A percentile compares a stretch with the other conserved stretches of the same genome.
These are phyloP conservation scores for Phytophthora sp. DNA, from an alignment of 352 stramenopile genomes.

Conservation along the genomic window DNA sequence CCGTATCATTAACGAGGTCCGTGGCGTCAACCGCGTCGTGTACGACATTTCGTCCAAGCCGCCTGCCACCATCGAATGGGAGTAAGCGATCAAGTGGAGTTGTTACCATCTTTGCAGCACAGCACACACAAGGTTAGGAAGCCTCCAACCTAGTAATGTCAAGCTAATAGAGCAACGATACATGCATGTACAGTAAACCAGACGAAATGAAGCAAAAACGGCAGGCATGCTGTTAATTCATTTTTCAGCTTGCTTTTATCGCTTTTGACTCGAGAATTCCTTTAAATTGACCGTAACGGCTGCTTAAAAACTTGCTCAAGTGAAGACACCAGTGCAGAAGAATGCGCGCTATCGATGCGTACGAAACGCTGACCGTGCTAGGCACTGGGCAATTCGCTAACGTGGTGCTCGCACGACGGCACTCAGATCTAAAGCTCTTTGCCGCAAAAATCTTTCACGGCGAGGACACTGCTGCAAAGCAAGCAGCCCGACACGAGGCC, in stretches of 20 bases:
- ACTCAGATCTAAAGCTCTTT: conserved; percentile 45
- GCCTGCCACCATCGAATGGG: conserved; percentile 99
- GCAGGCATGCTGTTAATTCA: conserved; percentile 23
- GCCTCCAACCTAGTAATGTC: too few species aligned
- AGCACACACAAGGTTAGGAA: conserved; percentile 6
- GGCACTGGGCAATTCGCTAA: conserved; percentile 68
- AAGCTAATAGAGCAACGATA: conserved; percentile 47
- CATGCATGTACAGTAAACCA: conserved; percentile 47
- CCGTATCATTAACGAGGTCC: conserved; percentile 99
- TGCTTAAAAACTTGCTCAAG: conserved; percentile 1
- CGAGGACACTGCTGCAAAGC: conserved; percentile 17
- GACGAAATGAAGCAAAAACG: conserved; percentile 23
- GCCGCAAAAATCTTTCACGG: conserved; percentile 55
- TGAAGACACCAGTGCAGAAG: background rate
- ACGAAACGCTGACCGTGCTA: conserved; percentile 52
- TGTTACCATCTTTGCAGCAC: conserved; percentile 11
- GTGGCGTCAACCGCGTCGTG: conserved; percentile 98
- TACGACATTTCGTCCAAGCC: conserved; percentile 99
- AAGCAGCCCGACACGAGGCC: conserved; percentile 46
- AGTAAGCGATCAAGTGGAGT: conserved; percentile 71
- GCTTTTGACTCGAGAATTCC: background rate
- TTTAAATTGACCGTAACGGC: conserved; percentile 21
- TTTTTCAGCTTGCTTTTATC: background rate
- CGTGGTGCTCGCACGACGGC: conserved; percentile 53
- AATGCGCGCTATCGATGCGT: conserved; percentile 42